Evolutionary conservation across 108 stramenopile genomes (phyloP), one percentile per base, ranked within the genome.

Genomic region (Cyclotella choctawhatcheeana): DNA sequence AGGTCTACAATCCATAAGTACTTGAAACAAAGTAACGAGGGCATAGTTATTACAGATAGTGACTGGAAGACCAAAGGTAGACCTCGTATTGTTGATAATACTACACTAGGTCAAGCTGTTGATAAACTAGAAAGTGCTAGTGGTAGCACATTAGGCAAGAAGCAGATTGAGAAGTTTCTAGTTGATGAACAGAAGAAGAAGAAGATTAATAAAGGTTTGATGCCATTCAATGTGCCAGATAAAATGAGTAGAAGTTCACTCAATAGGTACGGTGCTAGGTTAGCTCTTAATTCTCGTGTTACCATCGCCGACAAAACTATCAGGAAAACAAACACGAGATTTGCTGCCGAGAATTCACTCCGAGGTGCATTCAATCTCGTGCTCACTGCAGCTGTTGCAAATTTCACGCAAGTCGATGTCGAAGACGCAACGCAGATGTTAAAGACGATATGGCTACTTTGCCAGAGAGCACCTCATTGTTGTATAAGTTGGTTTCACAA

Each of bases 171-270:
- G n/a, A n/a, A n/a, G n/a, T n/a, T n/a, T n/a, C n/a, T n/a, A n/a
- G n/a, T 48, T n/a, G 47, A 10, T 17, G 17, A 48, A 10, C 47
- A 48, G 47, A 48, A 48, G n/a, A 48, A 48, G 47, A n/a, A n/a
- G n/a, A 48, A n/a, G 4, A n/a, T n/a, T 10, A n/a, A 48, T n/a
- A n/a, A 10, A 17, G 47, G 47, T 8, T n/a, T n/a, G 12, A n/a
- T 48, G 8, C 47, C 47, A 48, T n/a, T 48, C 47, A 48, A 48
- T n/a, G 47, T 48, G 17, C 47, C 47, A n/a, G 47, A 40, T 12
- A 40, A 40, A 12, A 8, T 40, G 37, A 40, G 12, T 6, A 12
- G 12, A 6, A 8, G 8, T 12, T 8, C 37, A 8, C 37, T 40
- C 8, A 40, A 12, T 6, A 40, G 12, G 8, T 40, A 40, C 37